Evolutionary conservation across 2,329 filamentous ascomycete genomes (phyloP).

Genomic region (Paracoccidioides brasiliensis): DNA sequence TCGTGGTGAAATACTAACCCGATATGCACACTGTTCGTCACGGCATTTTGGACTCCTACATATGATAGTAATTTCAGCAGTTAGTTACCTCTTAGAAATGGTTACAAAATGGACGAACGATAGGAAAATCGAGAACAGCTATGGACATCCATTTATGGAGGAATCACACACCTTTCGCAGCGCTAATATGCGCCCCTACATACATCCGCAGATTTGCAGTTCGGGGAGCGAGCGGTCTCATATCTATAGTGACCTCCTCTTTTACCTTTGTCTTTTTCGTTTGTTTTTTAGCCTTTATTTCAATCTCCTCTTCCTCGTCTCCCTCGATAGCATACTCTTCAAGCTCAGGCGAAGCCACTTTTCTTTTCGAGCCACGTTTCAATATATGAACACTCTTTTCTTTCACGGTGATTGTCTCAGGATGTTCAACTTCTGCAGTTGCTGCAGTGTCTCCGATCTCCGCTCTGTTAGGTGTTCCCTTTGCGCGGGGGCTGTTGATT

Average conservation of each 20-base stretch:
- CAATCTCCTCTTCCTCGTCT: constrained; percentile 9
- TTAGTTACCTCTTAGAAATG: neutral
- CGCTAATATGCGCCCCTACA: constrained; percentile 85
- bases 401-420: neutral
- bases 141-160: neutral
- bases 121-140: neutral
- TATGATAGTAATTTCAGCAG: neutral
- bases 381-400: neutral
- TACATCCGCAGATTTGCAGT: constrained; percentile 64
- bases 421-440: neutral
- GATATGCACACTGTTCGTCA: constrained; percentile 64
- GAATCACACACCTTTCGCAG: constrained; percentile 56
- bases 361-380: neutral
- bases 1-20: constrained; percentile 34
- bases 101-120: neutral
- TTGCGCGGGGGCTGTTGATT: neutral
- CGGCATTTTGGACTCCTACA: constrained; percentile 73
- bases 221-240: constrained; percentile 54
- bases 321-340: neutral
- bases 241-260: constrained; percentile 42
- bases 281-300: constrained; percentile 15
- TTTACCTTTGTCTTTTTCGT: constrained; percentile 42
- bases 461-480: neutral
- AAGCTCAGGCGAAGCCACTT: neutral
- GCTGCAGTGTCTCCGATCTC: neutral